These are phyloP conservation scores for Cyclostephanos tholiformis DNA, from an alignment of 108 stramenopile genomes.

Conservation along the genomic window DNA sequence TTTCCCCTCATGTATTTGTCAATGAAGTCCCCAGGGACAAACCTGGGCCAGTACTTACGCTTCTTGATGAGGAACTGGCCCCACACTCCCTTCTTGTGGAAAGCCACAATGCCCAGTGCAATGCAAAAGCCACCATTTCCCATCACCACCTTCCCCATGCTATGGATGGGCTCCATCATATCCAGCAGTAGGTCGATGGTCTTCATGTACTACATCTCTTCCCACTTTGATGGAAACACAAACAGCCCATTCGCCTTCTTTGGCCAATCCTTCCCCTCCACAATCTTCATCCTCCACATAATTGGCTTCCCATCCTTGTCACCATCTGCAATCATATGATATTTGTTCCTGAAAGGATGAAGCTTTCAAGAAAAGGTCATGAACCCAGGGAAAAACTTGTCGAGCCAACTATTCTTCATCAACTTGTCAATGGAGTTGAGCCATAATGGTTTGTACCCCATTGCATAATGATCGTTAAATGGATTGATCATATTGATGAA, in stretches of 20 bases:
- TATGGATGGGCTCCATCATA: conserved; percentile 17
- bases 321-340: conserved; percentile 19
- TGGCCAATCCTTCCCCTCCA: conserved; percentile 2
- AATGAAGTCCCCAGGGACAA: conserved; percentile 1
- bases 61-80: conserved; percentile 7
- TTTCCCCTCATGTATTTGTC: background rate
- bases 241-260: background rate
- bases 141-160: conserved; percentile 9
- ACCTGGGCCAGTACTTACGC: conserved; percentile 9
- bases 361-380: conserved; percentile 18
- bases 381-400: conserved; percentile 22
- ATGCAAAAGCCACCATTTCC: conserved; percentile 22
- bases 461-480: conserved; percentile 24
- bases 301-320: background rate
- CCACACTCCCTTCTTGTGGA: conserved; percentile 2
- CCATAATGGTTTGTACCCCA: conserved; percentile 28
- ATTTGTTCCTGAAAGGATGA: conserved; percentile 18
- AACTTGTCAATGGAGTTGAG: conserved; percentile 24
- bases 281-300: conserved; percentile 8
- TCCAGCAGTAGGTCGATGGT: conserved; percentile 5
- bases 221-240: conserved; percentile 3
- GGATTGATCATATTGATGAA: conserved; percentile 20
- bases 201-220: background rate
- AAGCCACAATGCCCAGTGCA: background rate
- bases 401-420: conserved; percentile 12